Conservation (phyloP, 2,329 filamentous ascomycete species). For the Epichloe elymi region DNA sequence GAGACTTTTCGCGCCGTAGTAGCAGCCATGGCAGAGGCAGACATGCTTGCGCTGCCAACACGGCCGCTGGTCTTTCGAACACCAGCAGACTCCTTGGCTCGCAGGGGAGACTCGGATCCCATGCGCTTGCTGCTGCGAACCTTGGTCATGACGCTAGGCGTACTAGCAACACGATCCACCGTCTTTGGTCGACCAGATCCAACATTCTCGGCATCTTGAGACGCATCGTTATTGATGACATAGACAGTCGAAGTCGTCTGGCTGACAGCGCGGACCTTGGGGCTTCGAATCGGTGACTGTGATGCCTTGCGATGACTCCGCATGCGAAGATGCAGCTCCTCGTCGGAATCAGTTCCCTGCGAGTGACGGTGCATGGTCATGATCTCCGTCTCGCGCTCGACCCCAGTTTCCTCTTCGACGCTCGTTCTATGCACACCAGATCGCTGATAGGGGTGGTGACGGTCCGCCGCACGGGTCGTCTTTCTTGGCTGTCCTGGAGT, state of each 20-base stretch:
- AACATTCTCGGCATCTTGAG: constrained; percentile 60
- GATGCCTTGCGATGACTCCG: constrained; percentile 52
- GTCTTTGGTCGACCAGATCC: constrained; percentile 45
- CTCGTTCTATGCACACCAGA: constrained; percentile 30
- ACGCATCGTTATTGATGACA: constrained; percentile 51
- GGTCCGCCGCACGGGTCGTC: constrained; percentile 61
- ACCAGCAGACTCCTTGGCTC: constrained; percentile 37
- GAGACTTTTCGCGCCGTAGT: constrained; percentile 42
- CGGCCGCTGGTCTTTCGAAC: constrained; percentile 55
- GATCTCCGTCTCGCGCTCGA: constrained; percentile 46
- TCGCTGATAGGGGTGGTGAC: constrained; percentile 60
- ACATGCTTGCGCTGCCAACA: constrained; percentile 42
- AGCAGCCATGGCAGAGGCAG: constrained; percentile 27
- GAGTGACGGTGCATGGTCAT: constrained; percentile 48
- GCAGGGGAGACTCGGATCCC: constrained; percentile 32
- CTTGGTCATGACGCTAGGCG: constrained; percentile 47
- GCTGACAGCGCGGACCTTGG: constrained; percentile 58
- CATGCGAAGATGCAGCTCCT: constrained; percentile 70
- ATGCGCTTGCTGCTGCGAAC: constrained; percentile 48
- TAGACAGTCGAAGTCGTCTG: constrained; percentile 63
- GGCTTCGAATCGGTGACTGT: constrained; percentile 45
- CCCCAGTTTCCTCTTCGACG: constrained; percentile 36
- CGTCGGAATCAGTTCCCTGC: constrained; percentile 58
- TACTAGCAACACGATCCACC: constrained; percentile 41
- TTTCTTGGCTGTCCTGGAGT: constrained; percentile 94